phyloP scores from a whole-genome alignment of 228 moss, liverwort and hornwort species.

The Sphagnum fallax region DNA sequence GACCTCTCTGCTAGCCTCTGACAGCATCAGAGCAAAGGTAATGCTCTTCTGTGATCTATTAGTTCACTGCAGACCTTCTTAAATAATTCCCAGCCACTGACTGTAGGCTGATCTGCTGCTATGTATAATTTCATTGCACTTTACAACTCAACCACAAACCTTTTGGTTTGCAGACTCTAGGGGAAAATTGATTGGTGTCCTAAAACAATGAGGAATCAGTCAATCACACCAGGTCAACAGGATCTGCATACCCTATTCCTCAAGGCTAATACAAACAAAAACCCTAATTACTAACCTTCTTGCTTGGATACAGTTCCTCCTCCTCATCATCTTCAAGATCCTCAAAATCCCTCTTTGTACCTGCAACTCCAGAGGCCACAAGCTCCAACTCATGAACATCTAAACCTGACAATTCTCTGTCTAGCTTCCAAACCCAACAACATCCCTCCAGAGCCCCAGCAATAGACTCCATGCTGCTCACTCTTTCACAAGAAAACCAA shows the following conservation, averaged over 20 bases:
- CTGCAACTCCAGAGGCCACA: constrained; percentile 21
- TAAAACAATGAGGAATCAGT: not conserved
- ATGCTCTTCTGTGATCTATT: not conserved
- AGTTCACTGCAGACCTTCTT: too few species aligned
- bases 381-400: not conserved
- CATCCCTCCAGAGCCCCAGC: not conserved
- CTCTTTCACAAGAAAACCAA: not conserved
- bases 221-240: not conserved
- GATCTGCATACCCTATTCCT: not conserved
- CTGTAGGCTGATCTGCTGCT: not conserved
- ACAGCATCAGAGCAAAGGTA: not conserved
- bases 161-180: not conserved
- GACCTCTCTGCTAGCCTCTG: too few species aligned
- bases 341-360: constrained; percentile 61
- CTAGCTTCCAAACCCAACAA: not conserved
- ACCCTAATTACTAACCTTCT: constrained; percentile 49
- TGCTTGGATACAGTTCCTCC: constrained; percentile 66
- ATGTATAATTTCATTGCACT: not conserved
- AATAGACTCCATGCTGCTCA: not conserved
- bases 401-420: too few species aligned
- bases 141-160: not conserved
- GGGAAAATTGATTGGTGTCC: not conserved
- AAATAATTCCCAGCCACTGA: not conserved
- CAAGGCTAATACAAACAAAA: not conserved
- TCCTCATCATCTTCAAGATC: constrained; percentile 76